Percentiles rank a stretch among this genome's conserved stretches.
These are phyloP conservation scores for Rhododendron molle DNA, from an alignment of 148 eudicot genomes.

Conservation along the genomic window DNA sequence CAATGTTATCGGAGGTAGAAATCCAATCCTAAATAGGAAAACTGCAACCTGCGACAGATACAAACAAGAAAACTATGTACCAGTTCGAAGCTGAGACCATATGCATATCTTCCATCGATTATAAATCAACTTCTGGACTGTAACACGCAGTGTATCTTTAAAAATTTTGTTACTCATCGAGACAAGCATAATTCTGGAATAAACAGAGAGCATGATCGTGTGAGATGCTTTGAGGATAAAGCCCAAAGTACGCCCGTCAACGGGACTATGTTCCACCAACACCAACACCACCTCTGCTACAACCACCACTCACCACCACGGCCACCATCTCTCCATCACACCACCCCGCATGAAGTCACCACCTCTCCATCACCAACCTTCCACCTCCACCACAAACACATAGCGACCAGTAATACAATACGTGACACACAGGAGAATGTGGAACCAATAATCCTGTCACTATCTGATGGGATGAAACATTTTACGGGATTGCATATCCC, in stretches of 20 bases:
- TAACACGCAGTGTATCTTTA: not conserved
- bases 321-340: too few species aligned
- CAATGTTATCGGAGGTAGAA: too few species aligned
- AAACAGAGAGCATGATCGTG: not conserved
- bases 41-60: not conserved
- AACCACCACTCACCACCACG: too few species aligned
- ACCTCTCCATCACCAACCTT: not conserved
- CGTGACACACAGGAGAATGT: not conserved
- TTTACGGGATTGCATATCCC: not conserved
- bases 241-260: not conserved
- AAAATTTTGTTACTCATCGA: not conserved
- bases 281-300: too few species aligned
- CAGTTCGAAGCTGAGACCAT: not conserved
- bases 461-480: not conserved
- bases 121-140: not conserved
- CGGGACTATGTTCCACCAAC: not conserved
- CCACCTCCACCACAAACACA: not conserved
- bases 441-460: not conserved
- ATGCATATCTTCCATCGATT: not conserved
- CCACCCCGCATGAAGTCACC: too few species aligned
- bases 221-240: not conserved
- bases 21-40: not conserved
- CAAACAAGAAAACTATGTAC: not conserved
- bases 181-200: too few species aligned
- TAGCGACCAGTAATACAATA: not conserved